These are phyloP conservation scores for Aspergillus ustus DNA, from an alignment of 2,329 filamentous ascomycete species.

Conservation along the genomic window DNA sequence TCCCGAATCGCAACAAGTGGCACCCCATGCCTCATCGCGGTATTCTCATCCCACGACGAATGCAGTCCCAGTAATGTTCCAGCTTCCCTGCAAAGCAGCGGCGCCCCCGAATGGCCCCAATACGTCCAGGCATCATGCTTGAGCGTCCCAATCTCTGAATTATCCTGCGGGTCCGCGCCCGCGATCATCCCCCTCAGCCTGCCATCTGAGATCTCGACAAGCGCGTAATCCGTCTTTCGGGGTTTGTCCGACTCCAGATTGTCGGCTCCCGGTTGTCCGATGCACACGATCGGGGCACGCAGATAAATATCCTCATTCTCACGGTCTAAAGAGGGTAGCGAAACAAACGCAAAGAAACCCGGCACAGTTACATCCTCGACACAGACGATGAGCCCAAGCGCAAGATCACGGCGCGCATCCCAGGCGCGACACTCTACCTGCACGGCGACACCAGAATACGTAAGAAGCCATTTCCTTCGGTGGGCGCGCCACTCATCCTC, in stretches of 20 bases:
- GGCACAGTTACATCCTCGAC: constrained; percentile 26
- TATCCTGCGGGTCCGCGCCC: constrained; percentile 53
- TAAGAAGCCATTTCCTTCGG: constrained; percentile 50
- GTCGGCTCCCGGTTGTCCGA: constrained; percentile 48
- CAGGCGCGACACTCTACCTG: constrained; percentile 47
- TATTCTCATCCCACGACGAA: constrained; percentile 60
- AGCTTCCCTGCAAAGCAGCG: constrained; percentile 46
- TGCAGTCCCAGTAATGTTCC: constrained; percentile 56
- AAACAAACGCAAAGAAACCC: background rate
- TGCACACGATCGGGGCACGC: constrained; percentile 17
- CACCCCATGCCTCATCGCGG: constrained; percentile 56
- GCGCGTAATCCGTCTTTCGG: constrained; percentile 2
- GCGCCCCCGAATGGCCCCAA: constrained; percentile 61
- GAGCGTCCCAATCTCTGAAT: constrained; percentile 57
- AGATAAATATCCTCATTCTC: background rate
- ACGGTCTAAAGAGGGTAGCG: constrained; percentile 4
- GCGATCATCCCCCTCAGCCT: constrained; percentile 3
- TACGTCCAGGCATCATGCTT: constrained; percentile 63
- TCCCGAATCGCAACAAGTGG: constrained; percentile 49
- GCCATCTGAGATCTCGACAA: constrained; percentile 12
- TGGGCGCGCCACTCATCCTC: constrained; percentile 28
- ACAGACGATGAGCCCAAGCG: constrained; percentile 49
- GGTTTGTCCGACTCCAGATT: constrained; percentile 34
- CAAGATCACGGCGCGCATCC: constrained; percentile 52
- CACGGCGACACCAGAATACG: constrained; percentile 46